phyloP scores from a whole-genome alignment of 192 early-diverging fungal species.

The Phlyctochytrium bullatum region DNA sequence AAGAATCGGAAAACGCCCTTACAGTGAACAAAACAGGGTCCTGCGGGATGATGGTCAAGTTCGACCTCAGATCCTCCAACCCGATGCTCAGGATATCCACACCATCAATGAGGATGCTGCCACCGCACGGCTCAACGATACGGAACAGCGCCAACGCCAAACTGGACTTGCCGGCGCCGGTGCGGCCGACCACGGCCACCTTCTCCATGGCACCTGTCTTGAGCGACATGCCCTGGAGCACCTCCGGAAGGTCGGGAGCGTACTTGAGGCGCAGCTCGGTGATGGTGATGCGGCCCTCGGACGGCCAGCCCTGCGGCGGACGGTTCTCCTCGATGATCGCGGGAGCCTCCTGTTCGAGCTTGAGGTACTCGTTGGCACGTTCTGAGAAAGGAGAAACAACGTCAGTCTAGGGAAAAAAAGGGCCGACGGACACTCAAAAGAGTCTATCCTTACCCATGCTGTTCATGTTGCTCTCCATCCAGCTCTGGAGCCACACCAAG shows the following conservation, averaged over 20 bases:
- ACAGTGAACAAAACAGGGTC: conserved; percentile 47
- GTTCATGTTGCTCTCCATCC: conserved; percentile 78
- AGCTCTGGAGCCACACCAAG: conserved; percentile 55
- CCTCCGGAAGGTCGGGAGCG: conserved; percentile 32
- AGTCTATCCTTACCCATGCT: conserved; percentile 29
- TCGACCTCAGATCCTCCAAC: conserved; percentile 45
- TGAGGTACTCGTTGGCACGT: conserved; percentile 74
- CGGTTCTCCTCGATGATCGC: conserved; percentile 47
- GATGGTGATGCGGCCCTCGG: conserved; percentile 19
- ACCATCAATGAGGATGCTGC: conserved; percentile 62
- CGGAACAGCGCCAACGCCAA: conserved; percentile 63
- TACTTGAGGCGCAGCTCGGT: conserved; percentile 30
- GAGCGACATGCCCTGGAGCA: conserved; percentile 25
- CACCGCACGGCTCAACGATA: conserved; percentile 50
- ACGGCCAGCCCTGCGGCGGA: conserved; percentile 40
- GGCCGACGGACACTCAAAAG: conserved; percentile 9
- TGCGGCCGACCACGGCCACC: conserved; percentile 27
- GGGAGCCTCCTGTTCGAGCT: conserved; percentile 71
- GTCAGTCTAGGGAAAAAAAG: not conserved
- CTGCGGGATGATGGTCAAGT: conserved; percentile 38
- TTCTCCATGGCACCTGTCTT: conserved; percentile 23
- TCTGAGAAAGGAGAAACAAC: conserved; percentile 41
- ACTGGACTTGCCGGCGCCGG: conserved; percentile 70
- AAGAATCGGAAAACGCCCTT: not conserved
- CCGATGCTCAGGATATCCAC: conserved; percentile 57